Base-by-base conservation (phyloP, 805 yeast species). In the Yarrowia divulgata region DNA sequence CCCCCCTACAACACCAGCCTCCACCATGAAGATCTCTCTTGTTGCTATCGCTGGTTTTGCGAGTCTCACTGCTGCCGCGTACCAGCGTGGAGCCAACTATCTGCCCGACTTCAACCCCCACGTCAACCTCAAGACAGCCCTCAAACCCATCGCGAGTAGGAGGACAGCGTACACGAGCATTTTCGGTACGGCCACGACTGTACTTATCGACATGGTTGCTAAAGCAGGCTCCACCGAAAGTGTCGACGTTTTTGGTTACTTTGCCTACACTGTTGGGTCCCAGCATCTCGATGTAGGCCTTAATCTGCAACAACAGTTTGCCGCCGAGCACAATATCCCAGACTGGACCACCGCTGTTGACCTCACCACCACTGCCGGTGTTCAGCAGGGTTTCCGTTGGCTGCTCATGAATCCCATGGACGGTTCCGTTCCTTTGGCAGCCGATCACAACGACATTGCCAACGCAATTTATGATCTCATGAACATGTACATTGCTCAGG, bases 401-500 rank as follows among this genome's bases (percentile, higher is more conserved):
- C 16, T n/a, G 39, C 4, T 32, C 19, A 49, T 16, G 55, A 16
- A n/a, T 14, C 55, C 55, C 14, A 39, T 49, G 19, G 39, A 49
- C 14, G 55, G 23, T n/a, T 9, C 29, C 16, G 23, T 23, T 9
- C 7, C 16, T 12, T 8, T 14, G 9, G n/a, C 7, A 3, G 7
- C 13, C n/a, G n/a, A n/a, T n/a, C 34, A 18, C 48, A 29, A 46
- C 32, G 8, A 46, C n/a, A 1, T 6, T 6, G n/a, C 14, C 13
- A 23, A 12, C n/a, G 34, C 34, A n/a, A 8, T 23, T 8, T 6
- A 46, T 16, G 8, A 6, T 4, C n/a, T 19, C 34, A 46, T 46
- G 50, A 34, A 46, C 50, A 46, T 46, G 50, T 46, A 23, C 34
- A 12, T 46, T 23, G 50, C 50, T 9, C 50, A 46, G 50, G 34